phyloP scores from a whole-genome alignment of 345 rosid genomes.

The Firmiana major region DNA sequence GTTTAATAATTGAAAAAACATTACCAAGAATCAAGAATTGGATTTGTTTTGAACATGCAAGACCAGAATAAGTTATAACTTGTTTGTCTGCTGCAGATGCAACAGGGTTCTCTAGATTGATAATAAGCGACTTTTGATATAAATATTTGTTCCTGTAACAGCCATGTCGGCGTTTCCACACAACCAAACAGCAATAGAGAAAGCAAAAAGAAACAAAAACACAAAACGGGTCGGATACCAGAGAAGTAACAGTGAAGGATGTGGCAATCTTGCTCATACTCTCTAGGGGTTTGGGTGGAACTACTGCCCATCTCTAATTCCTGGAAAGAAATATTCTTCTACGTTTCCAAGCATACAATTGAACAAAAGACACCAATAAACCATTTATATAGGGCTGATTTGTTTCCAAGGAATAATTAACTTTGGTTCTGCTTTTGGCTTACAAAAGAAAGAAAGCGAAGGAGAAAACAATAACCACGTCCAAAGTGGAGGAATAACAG shows the following conservation, averaged over 20 bases:
- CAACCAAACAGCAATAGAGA: neutral
- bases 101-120: no score
- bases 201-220: neutral
- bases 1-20: no score
- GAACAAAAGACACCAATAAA: no score
- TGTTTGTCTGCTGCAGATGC: neutral
- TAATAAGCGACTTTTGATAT: neutral
- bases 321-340: neutral
- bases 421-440: neutral
- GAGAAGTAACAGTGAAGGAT: constrained; percentile 18
- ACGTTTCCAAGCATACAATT: neutral
- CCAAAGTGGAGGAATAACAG: constrained; percentile 29
- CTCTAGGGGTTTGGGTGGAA: constrained; percentile 10
- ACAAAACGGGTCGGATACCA: constrained; percentile 6
- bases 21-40: neutral
- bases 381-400: neutral
- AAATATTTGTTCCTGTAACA: neutral
- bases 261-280: constrained; percentile 16
- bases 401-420: neutral
- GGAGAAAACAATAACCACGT: constrained; percentile 17
- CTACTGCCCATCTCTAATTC: constrained; percentile 17
- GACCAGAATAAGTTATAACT: neutral
- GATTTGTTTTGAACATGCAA: neutral
- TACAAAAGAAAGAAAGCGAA: constrained; percentile 4
- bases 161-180: neutral